Conservation (phyloP, 352 stramenopile species). For the Phytophthora melonis region DNA sequence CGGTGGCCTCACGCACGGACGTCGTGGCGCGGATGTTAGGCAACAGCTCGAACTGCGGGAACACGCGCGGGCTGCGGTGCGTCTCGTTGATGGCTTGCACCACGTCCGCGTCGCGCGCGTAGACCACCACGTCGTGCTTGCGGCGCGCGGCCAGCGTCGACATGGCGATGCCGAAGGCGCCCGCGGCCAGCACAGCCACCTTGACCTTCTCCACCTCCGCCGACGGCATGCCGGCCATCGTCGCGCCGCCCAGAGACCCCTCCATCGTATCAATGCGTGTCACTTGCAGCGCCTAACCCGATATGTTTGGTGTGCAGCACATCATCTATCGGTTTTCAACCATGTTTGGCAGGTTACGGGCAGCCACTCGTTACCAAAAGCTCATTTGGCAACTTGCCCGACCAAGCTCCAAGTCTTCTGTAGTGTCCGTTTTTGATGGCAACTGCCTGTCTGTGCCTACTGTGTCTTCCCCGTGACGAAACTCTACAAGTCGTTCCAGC, state of each 20-base stretch:
- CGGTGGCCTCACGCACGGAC: conserved; percentile 86
- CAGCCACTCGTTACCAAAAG: too few relatives aligned
- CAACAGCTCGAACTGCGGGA: conserved; percentile 90
- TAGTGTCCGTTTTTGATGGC: not conserved
- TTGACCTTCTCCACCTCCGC: conserved; percentile 84
- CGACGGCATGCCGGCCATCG: conserved; percentile 75
- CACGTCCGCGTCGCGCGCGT: conserved; percentile 80
- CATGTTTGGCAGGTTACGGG: too few relatives aligned
- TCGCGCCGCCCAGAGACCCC: conserved; percentile 49
- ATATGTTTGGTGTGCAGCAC: not conserved
- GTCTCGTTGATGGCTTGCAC: conserved; percentile 94
- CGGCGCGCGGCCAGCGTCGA: conserved; percentile 91
- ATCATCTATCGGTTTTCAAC: too few relatives aligned
- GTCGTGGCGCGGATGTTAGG: conserved; percentile 89
- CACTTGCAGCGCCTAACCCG: not conserved
- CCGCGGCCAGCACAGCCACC: conserved; percentile 92
- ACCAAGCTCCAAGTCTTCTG: not conserved
- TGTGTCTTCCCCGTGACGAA: conserved; percentile 64
- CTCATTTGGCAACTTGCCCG: not conserved
- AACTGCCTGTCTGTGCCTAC: not conserved
- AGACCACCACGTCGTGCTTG: conserved; percentile 92
- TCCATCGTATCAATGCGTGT: conserved; percentile 40
- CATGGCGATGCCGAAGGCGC: conserved; percentile 97
- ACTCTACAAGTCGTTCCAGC: conserved; percentile 60
- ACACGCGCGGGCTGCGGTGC: conserved; percentile 92